Evolutionary conservation across 2,329 filamentous ascomycete genomes (phyloP).

Genomic region (Proliferodiscus dingleyae): DNA sequence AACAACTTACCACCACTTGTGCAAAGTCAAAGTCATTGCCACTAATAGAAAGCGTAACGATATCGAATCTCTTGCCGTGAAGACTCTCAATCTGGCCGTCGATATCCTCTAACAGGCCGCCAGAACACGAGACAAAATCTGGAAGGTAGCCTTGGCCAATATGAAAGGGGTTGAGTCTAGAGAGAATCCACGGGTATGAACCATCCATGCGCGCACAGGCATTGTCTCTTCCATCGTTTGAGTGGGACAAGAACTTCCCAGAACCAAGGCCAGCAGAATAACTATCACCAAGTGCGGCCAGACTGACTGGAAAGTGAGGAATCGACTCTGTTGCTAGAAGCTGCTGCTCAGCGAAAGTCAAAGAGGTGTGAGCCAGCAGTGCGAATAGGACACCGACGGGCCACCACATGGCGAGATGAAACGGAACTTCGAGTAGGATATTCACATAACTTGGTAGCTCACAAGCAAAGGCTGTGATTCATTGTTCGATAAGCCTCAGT

Average conservation of each 20-base stretch:
- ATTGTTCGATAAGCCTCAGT: too few species aligned
- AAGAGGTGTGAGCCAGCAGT: too few species aligned
- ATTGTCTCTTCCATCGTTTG: constrained; percentile 1
- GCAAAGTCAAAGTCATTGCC: constrained; percentile 5
- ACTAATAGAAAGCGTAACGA: constrained; percentile 2
- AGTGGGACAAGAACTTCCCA: neutral
- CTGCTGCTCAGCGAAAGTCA: too few species aligned
- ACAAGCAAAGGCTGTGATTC: too few species aligned
- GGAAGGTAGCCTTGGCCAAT: neutral
- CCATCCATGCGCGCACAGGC: constrained; percentile 1
- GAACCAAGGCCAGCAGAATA: constrained; percentile 1
- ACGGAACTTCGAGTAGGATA: too few species aligned
- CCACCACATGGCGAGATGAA: too few species aligned
- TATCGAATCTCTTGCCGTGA: neutral
- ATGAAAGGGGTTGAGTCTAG: neutral
- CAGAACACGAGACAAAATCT: neutral
- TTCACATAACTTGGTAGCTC: too few species aligned
- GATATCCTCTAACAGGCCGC: neutral
- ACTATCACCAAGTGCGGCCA: neutral
- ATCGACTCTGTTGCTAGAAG: too few species aligned
- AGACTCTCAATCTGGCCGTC: constrained; percentile 1
- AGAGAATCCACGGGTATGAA: neutral
- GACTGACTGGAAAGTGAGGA: neutral
- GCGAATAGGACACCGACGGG: too few species aligned
- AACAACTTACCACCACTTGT: neutral